phyloP scores from a whole-genome alignment of 2,329 filamentous ascomycete species.

The Berkeleyomyces rouxiae region DNA sequence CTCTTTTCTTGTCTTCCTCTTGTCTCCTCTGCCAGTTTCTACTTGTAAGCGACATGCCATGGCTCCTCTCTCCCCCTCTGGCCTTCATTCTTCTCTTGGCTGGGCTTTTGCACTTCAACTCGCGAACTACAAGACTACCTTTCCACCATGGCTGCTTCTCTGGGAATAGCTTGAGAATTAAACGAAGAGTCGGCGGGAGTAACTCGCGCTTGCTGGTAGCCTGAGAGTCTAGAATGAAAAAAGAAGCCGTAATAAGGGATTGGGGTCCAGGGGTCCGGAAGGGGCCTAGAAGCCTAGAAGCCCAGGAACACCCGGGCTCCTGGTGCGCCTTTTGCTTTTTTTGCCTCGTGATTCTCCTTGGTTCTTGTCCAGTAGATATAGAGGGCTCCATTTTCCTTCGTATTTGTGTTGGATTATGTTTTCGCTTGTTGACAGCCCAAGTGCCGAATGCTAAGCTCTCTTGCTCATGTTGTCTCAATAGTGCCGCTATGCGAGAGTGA shows the following conservation, averaged over 20 bases:
- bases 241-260: background rate
- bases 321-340: background rate
- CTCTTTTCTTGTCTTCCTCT: background rate
- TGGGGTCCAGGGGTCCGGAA: background rate
- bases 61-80: background rate
- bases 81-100: background rate
- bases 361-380: background rate
- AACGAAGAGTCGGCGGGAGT: background rate
- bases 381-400: background rate
- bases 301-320: background rate
- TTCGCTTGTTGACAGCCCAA: background rate
- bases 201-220: background rate
- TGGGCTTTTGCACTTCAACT: background rate
- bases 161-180: background rate
- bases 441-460: background rate
- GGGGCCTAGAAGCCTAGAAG: background rate
- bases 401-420: background rate
- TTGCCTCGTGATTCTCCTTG: background rate
- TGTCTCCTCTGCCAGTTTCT: background rate
- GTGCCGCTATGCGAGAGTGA: background rate
- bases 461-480: background rate
- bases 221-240: background rate
- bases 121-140: background rate
- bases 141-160: too few relatives aligned
- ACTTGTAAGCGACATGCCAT: background rate